These are phyloP conservation scores for Rhizopogon vulgaris DNA, from an alignment of 768 basidiomycete species.

Conservation along the genomic window DNA sequence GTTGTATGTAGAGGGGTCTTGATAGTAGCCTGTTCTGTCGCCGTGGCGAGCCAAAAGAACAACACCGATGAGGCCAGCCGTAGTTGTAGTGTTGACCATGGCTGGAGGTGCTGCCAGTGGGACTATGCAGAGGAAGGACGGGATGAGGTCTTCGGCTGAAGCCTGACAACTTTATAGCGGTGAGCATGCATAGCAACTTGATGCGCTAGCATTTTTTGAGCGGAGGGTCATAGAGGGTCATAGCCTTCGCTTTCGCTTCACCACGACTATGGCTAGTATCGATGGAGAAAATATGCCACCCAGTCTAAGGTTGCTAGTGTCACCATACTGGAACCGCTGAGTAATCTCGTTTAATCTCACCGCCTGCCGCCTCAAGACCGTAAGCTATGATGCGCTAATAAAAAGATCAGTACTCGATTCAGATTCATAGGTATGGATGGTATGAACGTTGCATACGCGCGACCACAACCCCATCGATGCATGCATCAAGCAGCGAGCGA, in stretches of 20 bases:
- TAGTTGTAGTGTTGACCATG: constrained; percentile 20
- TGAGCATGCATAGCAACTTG: neutral
- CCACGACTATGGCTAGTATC: neutral
- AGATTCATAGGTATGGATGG: neutral
- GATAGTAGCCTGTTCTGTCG: constrained; percentile 61
- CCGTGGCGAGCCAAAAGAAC: constrained; percentile 74
- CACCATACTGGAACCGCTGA: neutral
- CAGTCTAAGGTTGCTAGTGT: too few species aligned
- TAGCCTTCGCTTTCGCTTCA: neutral
- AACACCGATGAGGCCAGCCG: constrained; percentile 52
- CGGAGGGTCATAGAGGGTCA: too few species aligned
- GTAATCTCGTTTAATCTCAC: neutral
- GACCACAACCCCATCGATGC: neutral
- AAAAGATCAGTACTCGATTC: too few species aligned
- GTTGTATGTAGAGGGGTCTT: constrained; percentile 68
- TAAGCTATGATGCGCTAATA: too few species aligned
- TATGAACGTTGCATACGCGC: neutral
- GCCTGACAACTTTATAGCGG: neutral
- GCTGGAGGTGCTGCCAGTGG: neutral
- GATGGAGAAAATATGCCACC: neutral
- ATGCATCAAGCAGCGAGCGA: too few species aligned
- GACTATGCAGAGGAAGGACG: neutral
- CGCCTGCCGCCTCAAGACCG: neutral
- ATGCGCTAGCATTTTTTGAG: neutral
- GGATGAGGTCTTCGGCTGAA: neutral